Percentiles rank a stretch among this genome's conserved stretches.
phyloP scores from a whole-genome alignment of 768 basidiomycete genomes.

The Lentinula detonsa region DNA sequence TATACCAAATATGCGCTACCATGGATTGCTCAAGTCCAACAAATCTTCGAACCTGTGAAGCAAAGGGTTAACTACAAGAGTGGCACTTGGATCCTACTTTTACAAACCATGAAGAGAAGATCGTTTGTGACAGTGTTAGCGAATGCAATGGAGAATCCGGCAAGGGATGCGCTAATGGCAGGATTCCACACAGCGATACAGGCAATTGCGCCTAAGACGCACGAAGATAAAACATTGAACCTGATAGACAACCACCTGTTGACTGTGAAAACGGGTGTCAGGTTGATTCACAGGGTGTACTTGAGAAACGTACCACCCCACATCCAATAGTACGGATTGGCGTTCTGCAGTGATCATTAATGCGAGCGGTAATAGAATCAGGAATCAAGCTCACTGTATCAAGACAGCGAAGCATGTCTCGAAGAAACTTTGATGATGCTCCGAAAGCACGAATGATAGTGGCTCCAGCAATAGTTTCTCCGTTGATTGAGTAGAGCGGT shows the following conservation, averaged over 20 bases:
- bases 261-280: conserved; percentile 34
- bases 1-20: conserved; percentile 35
- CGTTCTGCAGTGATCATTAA: conserved; percentile 37
- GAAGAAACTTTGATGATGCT: conserved; percentile 77
- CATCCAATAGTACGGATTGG: conserved; percentile 64
- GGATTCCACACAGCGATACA: conserved; percentile 62
- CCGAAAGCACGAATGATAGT: conserved; percentile 75
- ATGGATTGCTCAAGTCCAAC: conserved; percentile 90
- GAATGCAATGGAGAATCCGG: conserved; percentile 85
- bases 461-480: conserved; percentile 62
- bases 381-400: conserved; percentile 54
- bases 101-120: conserved; percentile 55
- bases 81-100: not conserved
- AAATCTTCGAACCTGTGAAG: conserved; percentile 59
- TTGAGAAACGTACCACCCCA: conserved; percentile 58
- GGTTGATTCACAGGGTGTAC: not conserved
- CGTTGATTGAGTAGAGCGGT: conserved; percentile 40
- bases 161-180: conserved; percentile 70
- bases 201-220: conserved; percentile 68
- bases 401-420: conserved; percentile 78
- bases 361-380: not conserved
- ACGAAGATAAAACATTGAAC: conserved; percentile 75
- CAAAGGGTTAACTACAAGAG: not conserved
- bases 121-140: conserved; percentile 71
- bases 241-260: conserved; percentile 89